Base-by-base conservation (phyloP, 2,329 filamentous ascomycete species). In the Ophiostoma ips region DNA sequence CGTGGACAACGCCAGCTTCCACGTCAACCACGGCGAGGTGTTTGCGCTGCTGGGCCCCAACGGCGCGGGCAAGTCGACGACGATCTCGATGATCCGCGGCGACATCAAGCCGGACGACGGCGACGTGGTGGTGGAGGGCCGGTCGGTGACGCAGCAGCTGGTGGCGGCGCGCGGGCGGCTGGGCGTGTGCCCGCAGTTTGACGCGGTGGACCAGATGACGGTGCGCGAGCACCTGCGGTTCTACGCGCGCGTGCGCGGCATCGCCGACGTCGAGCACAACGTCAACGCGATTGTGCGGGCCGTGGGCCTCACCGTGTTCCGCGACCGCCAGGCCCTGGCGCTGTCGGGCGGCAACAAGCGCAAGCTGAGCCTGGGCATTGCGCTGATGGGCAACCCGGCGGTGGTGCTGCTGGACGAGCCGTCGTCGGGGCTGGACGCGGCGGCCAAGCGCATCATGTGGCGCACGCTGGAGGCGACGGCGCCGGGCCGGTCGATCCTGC, bases 391-490 rank as follows among this genome's bases (percentile, higher is more conserved):
- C 4, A 94, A 95, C 58, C 89, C 89, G 0, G 79, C 81, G 0
- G 88, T 95, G 0, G 70, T 96, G 1, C 72, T 95, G 0, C 80
- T 95, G 2, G 90, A 96, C 60, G 90, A 95, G 62, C 90, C 90
- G 0, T 85, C 79, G 0, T 88, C 83, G 0, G 88, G 89, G 0
- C 84, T 95, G 69, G 90, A 96, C 58, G 88, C 89, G 0, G 87
- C 87, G 0, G 83, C 87, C 0, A 95, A 95, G 64, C 77, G 90
- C 38, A 76, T 94, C 56, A 94, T 96, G 85, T 95, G 90, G 90
- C 79, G 79, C 51, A 94, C 88, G 0, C 71, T 95, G 1, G 77
- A 78, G 3, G 75, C 79, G 1, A 81, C 89, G 3, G 81, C 83
- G 0, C 76, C 79, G 0, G 87, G 87, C 0, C 77, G 89, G n/a